These are phyloP conservation scores for Aspergillus mulundensis DNA, from an alignment of 495 filamentous ascomycete genomes.

Conservation along the genomic window DNA sequence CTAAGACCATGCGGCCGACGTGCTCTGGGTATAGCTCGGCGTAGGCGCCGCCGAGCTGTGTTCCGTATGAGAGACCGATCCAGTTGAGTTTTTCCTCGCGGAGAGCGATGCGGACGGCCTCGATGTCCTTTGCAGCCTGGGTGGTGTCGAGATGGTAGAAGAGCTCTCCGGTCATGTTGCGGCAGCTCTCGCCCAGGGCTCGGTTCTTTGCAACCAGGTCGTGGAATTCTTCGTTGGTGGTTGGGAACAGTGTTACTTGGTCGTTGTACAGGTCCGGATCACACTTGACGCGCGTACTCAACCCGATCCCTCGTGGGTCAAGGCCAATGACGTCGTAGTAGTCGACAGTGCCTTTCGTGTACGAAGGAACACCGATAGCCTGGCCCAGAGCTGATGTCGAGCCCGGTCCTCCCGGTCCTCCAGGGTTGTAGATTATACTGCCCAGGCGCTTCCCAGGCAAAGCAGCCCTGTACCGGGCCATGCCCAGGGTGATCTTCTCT, in stretches of 20 bases:
- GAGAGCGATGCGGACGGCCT: conserved; percentile 39
- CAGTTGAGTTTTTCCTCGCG: conserved; percentile 44
- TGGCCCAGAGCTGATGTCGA: conserved; percentile 1
- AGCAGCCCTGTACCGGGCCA: conserved; percentile 12
- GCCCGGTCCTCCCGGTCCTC: conserved; percentile 29
- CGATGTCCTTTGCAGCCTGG: conserved; percentile 37
- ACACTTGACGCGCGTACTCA: conserved; percentile 36
- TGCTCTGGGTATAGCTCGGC: conserved; percentile 41
- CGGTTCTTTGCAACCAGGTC: not conserved
- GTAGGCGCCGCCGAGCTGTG: conserved; percentile 49
- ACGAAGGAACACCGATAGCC: not conserved
- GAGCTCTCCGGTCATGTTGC: conserved; percentile 25
- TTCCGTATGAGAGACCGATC: conserved; percentile 58
- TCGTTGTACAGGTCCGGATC: conserved; percentile 31
- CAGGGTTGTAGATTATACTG: conserved; percentile 35
- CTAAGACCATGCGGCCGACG: conserved; percentile 36
- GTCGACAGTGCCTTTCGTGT: not conserved
- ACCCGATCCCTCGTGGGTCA: conserved; percentile 41
- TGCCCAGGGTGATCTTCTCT: conserved; percentile 5
- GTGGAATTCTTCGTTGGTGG: not conserved
- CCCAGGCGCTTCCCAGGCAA: conserved; percentile 24
- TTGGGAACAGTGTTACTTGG: conserved; percentile 25
- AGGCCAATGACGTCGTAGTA: conserved; percentile 44
- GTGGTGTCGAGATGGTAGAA: conserved; percentile 34
- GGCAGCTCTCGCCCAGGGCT: conserved; percentile 31